Conservation (phyloP, 306 rosid species). For the Trifolium pratense region DNA sequence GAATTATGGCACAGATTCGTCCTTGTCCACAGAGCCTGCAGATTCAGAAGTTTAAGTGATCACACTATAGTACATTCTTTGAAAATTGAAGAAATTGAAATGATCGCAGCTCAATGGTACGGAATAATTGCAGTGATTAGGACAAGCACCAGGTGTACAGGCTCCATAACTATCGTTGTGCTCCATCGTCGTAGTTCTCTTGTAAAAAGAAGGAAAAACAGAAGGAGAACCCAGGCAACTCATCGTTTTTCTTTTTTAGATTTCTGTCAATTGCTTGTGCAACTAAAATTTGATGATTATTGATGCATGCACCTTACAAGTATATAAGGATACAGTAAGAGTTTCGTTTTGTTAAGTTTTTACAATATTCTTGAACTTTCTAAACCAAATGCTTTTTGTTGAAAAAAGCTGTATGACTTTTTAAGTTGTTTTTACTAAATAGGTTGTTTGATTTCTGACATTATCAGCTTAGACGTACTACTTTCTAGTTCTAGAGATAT, state of each 20-base stretch:
- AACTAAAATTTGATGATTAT: not conserved
- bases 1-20: slow-evolving; percentile 61
- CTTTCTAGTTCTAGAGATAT: not conserved
- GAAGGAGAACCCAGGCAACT: slow-evolving; percentile 8
- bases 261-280: not conserved
- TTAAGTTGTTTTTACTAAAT: not conserved
- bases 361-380: not conserved
- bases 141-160: slow-evolving; percentile 35
- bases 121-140: slow-evolving; percentile 18
- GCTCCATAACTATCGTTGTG: slow-evolving; percentile 32
- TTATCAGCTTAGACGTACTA: not conserved
- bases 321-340: not conserved
- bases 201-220: slow-evolving; percentile 36
- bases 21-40: slow-evolving; percentile 44
- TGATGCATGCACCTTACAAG: slow-evolving; percentile 15
- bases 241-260: not conserved
- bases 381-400: not conserved
- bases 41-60: slow-evolving; percentile 49
- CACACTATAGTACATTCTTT: not conserved
- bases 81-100: slow-evolving; percentile 33
- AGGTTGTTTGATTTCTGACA: not conserved
- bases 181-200: slow-evolving; percentile 32
- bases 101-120: slow-evolving; percentile 19
- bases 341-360: not conserved
- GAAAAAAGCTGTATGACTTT: not conserved